phyloP scores from a whole-genome alignment of 2,329 filamentous ascomycete species.

The Coleophoma cylindrospora region DNA sequence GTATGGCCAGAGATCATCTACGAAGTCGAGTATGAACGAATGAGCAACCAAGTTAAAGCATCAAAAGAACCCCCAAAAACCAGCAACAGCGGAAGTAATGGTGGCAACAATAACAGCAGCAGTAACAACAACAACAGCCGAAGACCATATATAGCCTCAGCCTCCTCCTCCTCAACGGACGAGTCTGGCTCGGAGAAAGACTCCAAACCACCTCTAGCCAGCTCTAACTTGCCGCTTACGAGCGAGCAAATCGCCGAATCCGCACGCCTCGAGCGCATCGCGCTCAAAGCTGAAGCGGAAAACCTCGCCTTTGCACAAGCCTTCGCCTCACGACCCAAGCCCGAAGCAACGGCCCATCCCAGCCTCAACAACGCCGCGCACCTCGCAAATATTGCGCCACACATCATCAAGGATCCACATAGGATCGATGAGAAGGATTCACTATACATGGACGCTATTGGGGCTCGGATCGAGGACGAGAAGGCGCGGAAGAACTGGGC shows the following conservation, averaged over 20 bases:
- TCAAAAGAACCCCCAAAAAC: slow-evolving; percentile 22
- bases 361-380: slow-evolving; percentile 52
- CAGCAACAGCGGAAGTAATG: slow-evolving; percentile 3
- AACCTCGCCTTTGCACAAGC: slow-evolving; percentile 15
- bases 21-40: slow-evolving; percentile 68
- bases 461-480: slow-evolving; percentile 36
- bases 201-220: neutral
- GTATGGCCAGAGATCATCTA: slow-evolving; percentile 79
- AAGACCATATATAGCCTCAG: slow-evolving; percentile 2
- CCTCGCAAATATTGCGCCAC: slow-evolving; percentile 52
- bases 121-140: neutral
- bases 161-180: slow-evolving; percentile 11
- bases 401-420: slow-evolving; percentile 73
- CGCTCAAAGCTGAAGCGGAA: slow-evolving; percentile 45
- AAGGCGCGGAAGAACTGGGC: slow-evolving; percentile 66
- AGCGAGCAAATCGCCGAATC: slow-evolving; percentile 54
- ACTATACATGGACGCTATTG: slow-evolving; percentile 61
- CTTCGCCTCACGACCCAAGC: slow-evolving; percentile 27
- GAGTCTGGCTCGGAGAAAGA: slow-evolving; percentile 14
- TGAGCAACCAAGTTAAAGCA: slow-evolving; percentile 53
- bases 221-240: slow-evolving; percentile 29
- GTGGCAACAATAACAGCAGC: too few relatives aligned
- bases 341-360: slow-evolving; percentile 47
- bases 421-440: slow-evolving; percentile 75
- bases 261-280: slow-evolving; percentile 55